Evolutionary conservation across 371 early-diverging fungal genomes (phyloP).

Genomic region (Mucor ambiguus): DNA sequence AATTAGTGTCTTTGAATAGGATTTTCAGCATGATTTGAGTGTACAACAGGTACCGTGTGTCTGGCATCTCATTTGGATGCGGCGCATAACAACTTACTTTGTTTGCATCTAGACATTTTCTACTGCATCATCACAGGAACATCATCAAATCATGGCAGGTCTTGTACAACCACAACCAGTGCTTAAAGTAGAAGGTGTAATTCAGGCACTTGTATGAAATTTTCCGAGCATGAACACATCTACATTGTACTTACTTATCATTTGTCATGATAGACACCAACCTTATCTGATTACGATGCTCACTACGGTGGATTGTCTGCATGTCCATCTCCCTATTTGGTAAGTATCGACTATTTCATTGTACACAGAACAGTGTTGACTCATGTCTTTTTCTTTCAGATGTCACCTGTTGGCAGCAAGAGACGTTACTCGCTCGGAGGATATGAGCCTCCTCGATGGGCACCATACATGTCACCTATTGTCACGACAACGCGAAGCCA

Average conservation of each 20-base stretch:
- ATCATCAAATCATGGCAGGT: constrained; percentile 16
- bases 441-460: constrained; percentile 23
- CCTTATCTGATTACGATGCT: constrained; percentile 15
- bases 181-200: constrained; percentile 16
- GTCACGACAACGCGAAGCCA: constrained; percentile 38
- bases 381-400: not conserved
- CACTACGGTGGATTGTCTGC: constrained; percentile 20
- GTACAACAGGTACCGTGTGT: not conserved
- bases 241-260: not conserved
- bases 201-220: constrained; percentile 20
- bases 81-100: not conserved
- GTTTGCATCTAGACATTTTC: not conserved
- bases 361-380: not conserved
- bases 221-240: constrained; percentile 5
- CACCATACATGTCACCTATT: constrained; percentile 37
- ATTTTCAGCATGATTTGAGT: not conserved
- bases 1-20: not conserved
- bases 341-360: not conserved
- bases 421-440: constrained; percentile 29
- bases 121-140: constrained; percentile 3
- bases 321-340: constrained; percentile 20
- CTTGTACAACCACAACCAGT: constrained; percentile 21
- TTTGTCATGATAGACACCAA: constrained; percentile 12
- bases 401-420: constrained; percentile 19
- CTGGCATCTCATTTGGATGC: not conserved